A percentile compares a stretch with the other conserved stretches of the same genome.
Evolutionary conservation across 2,329 filamentous ascomycete genomes (phyloP).

Genomic region (Grosmannia clavigera): DNA sequence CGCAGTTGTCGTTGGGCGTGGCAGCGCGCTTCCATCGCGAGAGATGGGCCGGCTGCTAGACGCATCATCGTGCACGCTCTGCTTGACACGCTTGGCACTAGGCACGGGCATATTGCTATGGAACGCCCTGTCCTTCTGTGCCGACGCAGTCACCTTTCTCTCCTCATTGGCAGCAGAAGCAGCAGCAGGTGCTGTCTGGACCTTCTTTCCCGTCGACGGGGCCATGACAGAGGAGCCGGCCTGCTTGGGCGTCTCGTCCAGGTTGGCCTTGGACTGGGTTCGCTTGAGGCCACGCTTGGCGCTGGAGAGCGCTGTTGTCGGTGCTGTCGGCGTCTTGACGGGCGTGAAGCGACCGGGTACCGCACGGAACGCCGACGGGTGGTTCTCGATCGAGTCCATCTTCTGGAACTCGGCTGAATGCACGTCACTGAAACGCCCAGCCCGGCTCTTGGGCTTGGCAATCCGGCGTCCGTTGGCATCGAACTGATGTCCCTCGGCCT

Average conservation of each 20-base stretch:
- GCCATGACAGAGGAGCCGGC: background rate
- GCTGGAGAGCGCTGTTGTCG: background rate
- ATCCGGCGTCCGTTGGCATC: constrained; percentile 41
- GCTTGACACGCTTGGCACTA: constrained; percentile 59
- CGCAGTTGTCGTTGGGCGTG: constrained; percentile 17
- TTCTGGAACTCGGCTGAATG: constrained; percentile 89
- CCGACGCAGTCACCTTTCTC: constrained; percentile 7
- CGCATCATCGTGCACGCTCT: constrained; percentile 54
- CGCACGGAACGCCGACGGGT: constrained; percentile 65
- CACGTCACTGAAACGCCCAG: constrained; percentile 67
- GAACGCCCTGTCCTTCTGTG: constrained; percentile 13
- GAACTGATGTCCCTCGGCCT: constrained; percentile 31
- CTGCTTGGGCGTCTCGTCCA: constrained; percentile 39
- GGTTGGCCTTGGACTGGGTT: constrained; percentile 42
- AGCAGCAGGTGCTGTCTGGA: constrained; percentile 16
- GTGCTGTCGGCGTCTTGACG: constrained; percentile 16
- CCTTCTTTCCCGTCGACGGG: constrained; percentile 16
- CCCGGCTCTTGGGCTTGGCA: constrained; percentile 66
- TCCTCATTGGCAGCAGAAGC: constrained; percentile 13
- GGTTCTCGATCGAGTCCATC: constrained; percentile 90
- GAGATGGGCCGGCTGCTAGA: constrained; percentile 51
- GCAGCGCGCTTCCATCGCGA: constrained; percentile 35
- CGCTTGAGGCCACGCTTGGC: constrained; percentile 34
- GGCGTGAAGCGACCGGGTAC: constrained; percentile 42
- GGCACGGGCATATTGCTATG: constrained; percentile 21